Conservation (phyloP, 495 filamentous ascomycete species). For the Penicillium herquei region DNA sequence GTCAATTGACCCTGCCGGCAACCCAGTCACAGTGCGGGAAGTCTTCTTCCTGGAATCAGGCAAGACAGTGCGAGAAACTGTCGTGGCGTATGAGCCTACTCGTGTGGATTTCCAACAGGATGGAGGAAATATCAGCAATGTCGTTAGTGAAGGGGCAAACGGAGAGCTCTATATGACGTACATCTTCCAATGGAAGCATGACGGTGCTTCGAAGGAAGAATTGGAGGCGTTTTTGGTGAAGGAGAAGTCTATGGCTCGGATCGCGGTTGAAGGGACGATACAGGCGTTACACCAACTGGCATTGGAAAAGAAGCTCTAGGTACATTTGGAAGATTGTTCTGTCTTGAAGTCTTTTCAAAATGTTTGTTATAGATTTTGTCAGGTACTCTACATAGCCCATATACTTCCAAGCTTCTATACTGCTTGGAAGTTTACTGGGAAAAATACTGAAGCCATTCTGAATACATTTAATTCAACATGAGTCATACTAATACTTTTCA, state of each 20-base stretch:
- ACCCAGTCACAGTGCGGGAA: conserved; percentile 25
- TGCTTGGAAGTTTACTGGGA: no score
- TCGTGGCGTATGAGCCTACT: conserved; percentile 21
- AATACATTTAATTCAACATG: no score
- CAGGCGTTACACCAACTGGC: conserved; percentile 32
- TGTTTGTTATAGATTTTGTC: no score
- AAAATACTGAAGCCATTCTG: no score
- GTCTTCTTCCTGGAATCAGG: conserved; percentile 23
- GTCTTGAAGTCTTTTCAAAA: no score
- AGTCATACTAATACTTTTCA: neutral
- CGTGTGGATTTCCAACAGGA: conserved; percentile 38
- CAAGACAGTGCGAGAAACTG: conserved; percentile 23
- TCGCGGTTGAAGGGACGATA: conserved; percentile 38
- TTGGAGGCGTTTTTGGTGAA: conserved; percentile 25
- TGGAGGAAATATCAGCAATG: conserved; percentile 44
- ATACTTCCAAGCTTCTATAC: no score
- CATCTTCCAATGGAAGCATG: conserved; percentile 52
- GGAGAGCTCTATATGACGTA: conserved; percentile 53
- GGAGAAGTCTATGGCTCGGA: conserved; percentile 28
- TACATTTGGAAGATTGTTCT: neutral
- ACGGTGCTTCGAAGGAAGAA: conserved; percentile 32
- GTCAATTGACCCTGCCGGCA: conserved; percentile 28
- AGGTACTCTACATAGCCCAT: no score
- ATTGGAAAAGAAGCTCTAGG: conserved; percentile 11
- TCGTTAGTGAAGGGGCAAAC: conserved; percentile 44